These are phyloP conservation scores for Oryza rufipogon DNA, from an alignment of 176 grass and related monocot species.

Conservation along the genomic window DNA sequence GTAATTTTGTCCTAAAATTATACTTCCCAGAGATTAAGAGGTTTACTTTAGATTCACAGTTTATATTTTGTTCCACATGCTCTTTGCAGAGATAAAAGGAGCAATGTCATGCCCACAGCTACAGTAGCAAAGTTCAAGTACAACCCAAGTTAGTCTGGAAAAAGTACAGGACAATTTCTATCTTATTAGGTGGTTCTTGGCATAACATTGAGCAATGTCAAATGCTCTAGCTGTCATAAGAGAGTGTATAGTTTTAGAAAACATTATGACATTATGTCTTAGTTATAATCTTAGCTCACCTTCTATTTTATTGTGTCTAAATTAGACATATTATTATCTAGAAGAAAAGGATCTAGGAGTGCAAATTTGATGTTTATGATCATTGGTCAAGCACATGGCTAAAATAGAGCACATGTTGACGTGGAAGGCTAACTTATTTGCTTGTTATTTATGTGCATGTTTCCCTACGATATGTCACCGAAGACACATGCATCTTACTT, in stretches of 20 bases:
- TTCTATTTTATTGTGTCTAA: neutral
- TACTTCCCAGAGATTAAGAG: neutral
- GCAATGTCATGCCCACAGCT: neutral
- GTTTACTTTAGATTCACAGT: neutral
- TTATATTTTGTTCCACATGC: neutral
- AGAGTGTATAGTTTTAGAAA: neutral
- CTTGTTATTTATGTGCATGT: neutral
- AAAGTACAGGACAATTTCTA: neutral
- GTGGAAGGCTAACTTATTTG: neutral
- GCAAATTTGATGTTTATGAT: neutral
- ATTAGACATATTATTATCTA: neutral
- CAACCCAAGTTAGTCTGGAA: neutral
- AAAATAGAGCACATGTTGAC: neutral
- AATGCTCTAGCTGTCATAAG: neutral
- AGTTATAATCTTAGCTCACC: neutral
- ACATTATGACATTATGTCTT: neutral
- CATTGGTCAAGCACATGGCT: neutral
- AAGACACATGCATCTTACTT: too few relatives aligned
- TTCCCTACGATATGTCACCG: too few relatives aligned
- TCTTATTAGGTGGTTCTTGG: neutral
- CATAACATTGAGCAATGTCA: neutral
- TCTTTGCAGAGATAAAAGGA: constrained; percentile 23
- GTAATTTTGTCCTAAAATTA: neutral
- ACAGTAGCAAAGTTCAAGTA: neutral
- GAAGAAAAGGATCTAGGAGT: neutral